Percentiles rank a stretch among this genome's conserved stretches.
Conservation (phyloP, 805 yeast genomes). For the Saccharomycopsis javanensis region DNA sequence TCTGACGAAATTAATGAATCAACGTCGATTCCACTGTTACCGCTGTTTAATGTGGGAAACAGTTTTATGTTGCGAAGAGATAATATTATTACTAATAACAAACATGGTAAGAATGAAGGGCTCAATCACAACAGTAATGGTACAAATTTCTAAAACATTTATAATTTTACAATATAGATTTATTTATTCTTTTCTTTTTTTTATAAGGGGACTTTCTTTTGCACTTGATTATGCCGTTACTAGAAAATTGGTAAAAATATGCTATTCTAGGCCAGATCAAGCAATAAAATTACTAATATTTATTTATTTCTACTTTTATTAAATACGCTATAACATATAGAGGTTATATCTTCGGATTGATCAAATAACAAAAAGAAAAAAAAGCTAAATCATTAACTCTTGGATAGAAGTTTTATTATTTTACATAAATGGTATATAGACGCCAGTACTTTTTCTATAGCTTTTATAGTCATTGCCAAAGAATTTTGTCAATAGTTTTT, state of each 20-base stretch:
- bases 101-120: not conserved
- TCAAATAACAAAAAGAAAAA: too few relatives aligned
- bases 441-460: constrained; percentile 41
- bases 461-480: constrained; percentile 57
- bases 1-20: not conserved
- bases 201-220: not conserved
- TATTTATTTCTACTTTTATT: too few relatives aligned
- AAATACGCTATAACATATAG: too few relatives aligned
- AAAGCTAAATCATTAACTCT: too few relatives aligned
- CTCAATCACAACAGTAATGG: not conserved
- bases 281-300: too few relatives aligned
- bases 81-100: not conserved
- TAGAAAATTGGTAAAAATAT: not conserved
- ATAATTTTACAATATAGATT: not conserved
- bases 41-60: not conserved
- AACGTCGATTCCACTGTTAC: not conserved
- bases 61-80: constrained; percentile 1
- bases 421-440: constrained; percentile 58
- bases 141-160: not conserved
- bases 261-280: not conserved
- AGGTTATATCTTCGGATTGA: not conserved
- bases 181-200: not conserved
- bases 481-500: constrained; percentile 48
- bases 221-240: not conserved
- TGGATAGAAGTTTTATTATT: too few relatives aligned